Evolutionary conservation across 192 early-diverging fungal genomes (phyloP), one percentile per base, ranked within the genome.

Genomic region (Backusella macrospora): DNA sequence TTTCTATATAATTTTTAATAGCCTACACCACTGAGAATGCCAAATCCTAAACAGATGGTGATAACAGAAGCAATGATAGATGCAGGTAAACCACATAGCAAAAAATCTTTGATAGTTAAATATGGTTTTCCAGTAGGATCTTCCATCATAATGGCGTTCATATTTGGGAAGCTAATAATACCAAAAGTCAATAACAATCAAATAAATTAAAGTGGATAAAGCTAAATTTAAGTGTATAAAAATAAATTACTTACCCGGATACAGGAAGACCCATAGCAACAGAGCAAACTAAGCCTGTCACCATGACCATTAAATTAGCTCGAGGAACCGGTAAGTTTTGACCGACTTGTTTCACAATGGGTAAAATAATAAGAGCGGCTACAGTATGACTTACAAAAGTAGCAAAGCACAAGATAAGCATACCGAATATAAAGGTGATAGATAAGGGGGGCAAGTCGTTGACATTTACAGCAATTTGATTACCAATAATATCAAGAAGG

Each of bases 361-460:
- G 89, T 64, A 93, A 73, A 26, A 93, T 89, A 73, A 93, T 93
- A 68, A 93, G 79, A 2, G 92, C 92, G 0, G 89, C 92, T 34
- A 93, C 92, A 0, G 92, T 93, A 73, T 93, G 92, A 1, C 81
- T 84, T 21, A 93, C 89, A 76, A 93, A 93, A 12, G 85, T 88
- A 3, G 92, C 89, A 73, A 90, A 86, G 23, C 91, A 84, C 37
- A 89, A 66, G 3, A 92, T 89, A 64, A 92, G 73, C 6, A 78
- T 76, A 42, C 86, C 82, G 63, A 93, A 88, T 52, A 92, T 79
- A 49, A 85, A 59, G 34, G 90, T 62, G 62, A 88, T 87, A 8
- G 75, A 72, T 77, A 87, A 89, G 65, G 82, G 40, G 4, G 87
- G 82, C 26, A 92, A 62, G 12, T 77, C 81, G 44, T 66, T 62